Evolutionary conservation across 192 early-diverging fungal species (phyloP), one percentile per base, ranked within the genome.

Genomic region (Rhizoclosmatium sp.): DNA sequence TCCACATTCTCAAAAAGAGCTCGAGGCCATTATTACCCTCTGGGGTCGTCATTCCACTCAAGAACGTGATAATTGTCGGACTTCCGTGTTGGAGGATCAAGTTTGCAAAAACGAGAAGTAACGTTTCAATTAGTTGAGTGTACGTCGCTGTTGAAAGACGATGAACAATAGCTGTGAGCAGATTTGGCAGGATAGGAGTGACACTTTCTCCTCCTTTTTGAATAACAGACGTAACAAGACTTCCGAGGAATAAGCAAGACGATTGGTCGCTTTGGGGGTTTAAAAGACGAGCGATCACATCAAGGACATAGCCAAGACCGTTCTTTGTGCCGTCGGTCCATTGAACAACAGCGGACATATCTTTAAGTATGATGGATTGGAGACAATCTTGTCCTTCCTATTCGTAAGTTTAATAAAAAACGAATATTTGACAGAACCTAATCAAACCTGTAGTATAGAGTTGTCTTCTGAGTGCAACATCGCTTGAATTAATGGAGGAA

Each of bases 51-150:
- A 91, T 79, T 16, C 82, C 78, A 45, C 69, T 80, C 65, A 98
- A 87, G 82, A 97, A 93, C 42, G 93, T 85, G 66, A 95, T 82
- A 0, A 95, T 90, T 16, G 91, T 93, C 40, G 88, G 84, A 47
- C 71, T 65, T 75, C 72, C 73, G 42, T 85, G 79, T n/a, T 90
- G 83, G 51, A 96, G 92, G 58, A 95, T 88, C 60, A 98, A 86
- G 71, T 98, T 95, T 48, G 93, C 94, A 84, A 97, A 96, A 7
- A 97, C 91, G 71, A 94, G 86, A 7, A 98, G 83, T 23, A 97
- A 85, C 31, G 95, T 94, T 83, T 94, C 91, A 76, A 93, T 93
- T 51, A 97, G 96, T 9, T 92, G 89, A 0, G 96, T 85, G 4
- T 90, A 93, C 80, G 87, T 87, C 3, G 97, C 93, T 1, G 87